Percentiles rank a stretch among this genome's conserved stretches.
Conservation (phyloP, 495 filamentous ascomycete genomes). For the Hyaloscypha variabilis region DNA sequence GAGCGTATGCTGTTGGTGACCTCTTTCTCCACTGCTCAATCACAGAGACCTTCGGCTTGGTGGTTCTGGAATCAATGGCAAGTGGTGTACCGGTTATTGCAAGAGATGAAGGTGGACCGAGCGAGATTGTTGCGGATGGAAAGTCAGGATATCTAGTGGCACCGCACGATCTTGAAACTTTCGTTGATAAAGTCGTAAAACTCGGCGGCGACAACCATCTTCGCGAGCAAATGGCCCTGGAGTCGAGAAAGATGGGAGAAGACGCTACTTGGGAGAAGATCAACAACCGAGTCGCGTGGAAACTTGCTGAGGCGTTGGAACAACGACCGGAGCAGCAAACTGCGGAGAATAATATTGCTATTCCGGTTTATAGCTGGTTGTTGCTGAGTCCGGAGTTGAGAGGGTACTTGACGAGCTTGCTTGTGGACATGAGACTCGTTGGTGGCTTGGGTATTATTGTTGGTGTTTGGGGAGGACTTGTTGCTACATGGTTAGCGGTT, state of each 20-base stretch:
- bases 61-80: conserved; percentile 67
- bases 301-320: conserved; percentile 52
- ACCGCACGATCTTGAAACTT: conserved; percentile 53
- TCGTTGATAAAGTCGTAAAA: conserved; percentile 47
- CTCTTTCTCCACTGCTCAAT: conserved; percentile 67
- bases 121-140: conserved; percentile 59
- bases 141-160: conserved; percentile 59
- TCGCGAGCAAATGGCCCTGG: conserved; percentile 40
- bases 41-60: conserved; percentile 67
- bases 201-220: conserved; percentile 42
- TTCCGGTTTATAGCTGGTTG: conserved; percentile 30
- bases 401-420: conserved; percentile 5
- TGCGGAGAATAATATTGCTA: conserved; percentile 16
- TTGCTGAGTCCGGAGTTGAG: conserved; percentile 23
- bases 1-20: conserved; percentile 61
- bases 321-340: not conserved
- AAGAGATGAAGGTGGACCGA: conserved; percentile 64
- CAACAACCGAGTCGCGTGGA: conserved; percentile 60
- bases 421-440: conserved; percentile 34
- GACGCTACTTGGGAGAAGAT: conserved; percentile 67
- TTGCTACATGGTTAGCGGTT: conserved; percentile 31
- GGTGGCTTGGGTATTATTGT: conserved; percentile 41
- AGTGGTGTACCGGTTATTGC: conserved; percentile 66
- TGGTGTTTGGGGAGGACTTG: conserved; percentile 41
- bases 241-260: conserved; percentile 52